These are phyloP conservation scores for Eutrema yunnanense DNA, from an alignment of 345 rosid genomes.

Conservation along the genomic window DNA sequence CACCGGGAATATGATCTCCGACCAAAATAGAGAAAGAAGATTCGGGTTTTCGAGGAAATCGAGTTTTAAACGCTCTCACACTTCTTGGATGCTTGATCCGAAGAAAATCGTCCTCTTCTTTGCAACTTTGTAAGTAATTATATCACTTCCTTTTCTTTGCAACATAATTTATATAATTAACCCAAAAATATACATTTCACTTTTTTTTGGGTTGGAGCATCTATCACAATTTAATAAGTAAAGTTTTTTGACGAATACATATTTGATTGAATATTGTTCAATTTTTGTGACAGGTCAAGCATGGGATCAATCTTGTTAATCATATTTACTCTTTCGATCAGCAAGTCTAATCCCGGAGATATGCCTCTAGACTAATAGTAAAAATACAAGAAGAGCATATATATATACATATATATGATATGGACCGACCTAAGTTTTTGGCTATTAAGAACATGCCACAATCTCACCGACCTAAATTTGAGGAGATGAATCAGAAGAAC, in stretches of 20 bases:
- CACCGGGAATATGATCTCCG: slow-evolving; percentile 23
- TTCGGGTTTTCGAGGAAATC: slow-evolving; percentile 42
- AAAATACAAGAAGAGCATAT: not conserved
- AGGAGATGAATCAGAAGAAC: slow-evolving; percentile 23
- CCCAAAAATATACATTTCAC: not conserved
- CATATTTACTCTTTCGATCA: slow-evolving; percentile 72
- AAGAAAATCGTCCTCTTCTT: slow-evolving; percentile 80
- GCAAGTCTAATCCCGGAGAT: slow-evolving; percentile 35
- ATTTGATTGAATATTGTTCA: not conserved
- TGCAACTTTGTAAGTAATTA: slow-evolving; percentile 69
- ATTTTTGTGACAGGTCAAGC: slow-evolving; percentile 63
- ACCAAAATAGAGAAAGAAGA: slow-evolving; percentile 39
- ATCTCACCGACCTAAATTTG: slow-evolving; percentile 13
- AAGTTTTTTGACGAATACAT: not conserved
- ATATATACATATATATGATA: not conserved
- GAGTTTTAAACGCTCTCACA: slow-evolving; percentile 56
- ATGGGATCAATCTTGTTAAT: slow-evolving; percentile 88
- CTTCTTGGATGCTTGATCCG: slow-evolving; percentile 71
- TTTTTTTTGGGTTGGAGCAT: not conserved
- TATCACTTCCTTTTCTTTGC: not conserved
- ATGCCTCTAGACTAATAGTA: slow-evolving; percentile 34
- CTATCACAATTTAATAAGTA: not conserved
- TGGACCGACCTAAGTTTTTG: slow-evolving; percentile 13
- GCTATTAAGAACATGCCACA: not conserved
- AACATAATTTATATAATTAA: not conserved